Conservation (phyloP, 768 basidiomycete genomes). For the Tylopilus cervinicoccineus region DNA sequence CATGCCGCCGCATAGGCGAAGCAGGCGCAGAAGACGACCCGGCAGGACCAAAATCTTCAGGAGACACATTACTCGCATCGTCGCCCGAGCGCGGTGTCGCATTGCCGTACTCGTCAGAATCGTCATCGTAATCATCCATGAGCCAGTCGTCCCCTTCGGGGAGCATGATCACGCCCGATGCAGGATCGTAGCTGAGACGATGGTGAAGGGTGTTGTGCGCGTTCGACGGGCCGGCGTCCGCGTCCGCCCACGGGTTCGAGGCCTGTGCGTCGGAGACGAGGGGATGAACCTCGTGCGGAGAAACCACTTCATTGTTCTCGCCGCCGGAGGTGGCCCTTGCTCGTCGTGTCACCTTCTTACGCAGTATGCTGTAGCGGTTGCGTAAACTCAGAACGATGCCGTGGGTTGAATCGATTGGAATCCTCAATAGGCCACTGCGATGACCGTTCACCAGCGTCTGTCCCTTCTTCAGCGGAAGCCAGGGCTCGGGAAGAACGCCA, state of each 20-base stretch:
- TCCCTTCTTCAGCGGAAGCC: slow-evolving; percentile 87
- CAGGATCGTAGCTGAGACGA: slow-evolving; percentile 77
- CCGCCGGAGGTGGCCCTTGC: slow-evolving; percentile 4
- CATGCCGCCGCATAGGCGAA: slow-evolving; percentile 55
- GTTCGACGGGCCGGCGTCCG: slow-evolving; percentile 14
- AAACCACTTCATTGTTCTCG: background rate
- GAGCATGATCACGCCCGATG: slow-evolving; percentile 83
- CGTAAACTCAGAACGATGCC: slow-evolving; percentile 82
- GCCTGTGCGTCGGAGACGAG: slow-evolving; percentile 25
- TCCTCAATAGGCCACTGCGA: slow-evolving; percentile 32
- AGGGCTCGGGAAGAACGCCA: slow-evolving; percentile 90
- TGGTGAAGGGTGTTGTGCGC: slow-evolving; percentile 36
- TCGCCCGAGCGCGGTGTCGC: slow-evolving; percentile 24
- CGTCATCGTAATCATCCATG: slow-evolving; percentile 40
- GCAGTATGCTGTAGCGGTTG: slow-evolving; percentile 58
- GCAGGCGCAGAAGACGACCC: slow-evolving; percentile 19
- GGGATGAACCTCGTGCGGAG: slow-evolving; percentile 18
- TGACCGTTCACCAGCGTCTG: slow-evolving; percentile 64
- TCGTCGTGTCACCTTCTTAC: slow-evolving; percentile 30
- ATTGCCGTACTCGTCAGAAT: slow-evolving; percentile 41
- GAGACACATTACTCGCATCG: slow-evolving; percentile 9
- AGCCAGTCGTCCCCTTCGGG: slow-evolving; percentile 74
- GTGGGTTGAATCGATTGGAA: slow-evolving; percentile 43
- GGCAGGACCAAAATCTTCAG: slow-evolving; percentile 22
- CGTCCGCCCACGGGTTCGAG: slow-evolving; percentile 65